Evolutionary conservation across 495 filamentous ascomycete species (phyloP).

Genomic region (Endocarpon pusillum): DNA sequence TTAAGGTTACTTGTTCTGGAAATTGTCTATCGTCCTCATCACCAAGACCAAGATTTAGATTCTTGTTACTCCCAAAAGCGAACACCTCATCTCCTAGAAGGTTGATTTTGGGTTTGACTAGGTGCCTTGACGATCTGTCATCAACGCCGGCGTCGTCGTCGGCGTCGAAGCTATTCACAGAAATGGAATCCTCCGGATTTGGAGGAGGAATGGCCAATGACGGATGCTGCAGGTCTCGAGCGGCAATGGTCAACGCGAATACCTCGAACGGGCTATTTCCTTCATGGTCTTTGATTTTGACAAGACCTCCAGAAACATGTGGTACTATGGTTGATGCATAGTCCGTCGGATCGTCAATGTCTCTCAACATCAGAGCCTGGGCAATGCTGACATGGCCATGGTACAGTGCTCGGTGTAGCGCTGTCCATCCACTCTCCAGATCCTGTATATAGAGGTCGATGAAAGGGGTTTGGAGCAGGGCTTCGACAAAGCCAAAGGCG

Average conservation of each 20-base stretch:
- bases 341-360: conserved; percentile 45
- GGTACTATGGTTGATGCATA: conserved; percentile 25
- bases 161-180: conserved; percentile 20
- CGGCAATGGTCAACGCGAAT: conserved; percentile 65
- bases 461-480: conserved; percentile 63
- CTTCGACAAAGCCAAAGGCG: conserved; percentile 52
- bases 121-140: conserved; percentile 8
- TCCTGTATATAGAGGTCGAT: conserved; percentile 78
- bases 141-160: conserved; percentile 23
- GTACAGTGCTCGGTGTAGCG: conserved; percentile 82
- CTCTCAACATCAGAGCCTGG: conserved; percentile 57
- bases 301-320: conserved; percentile 41
- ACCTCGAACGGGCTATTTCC: conserved; percentile 90
- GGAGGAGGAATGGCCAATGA: neutral
- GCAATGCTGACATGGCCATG: conserved; percentile 83
- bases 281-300: conserved; percentile 90
- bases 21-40: conserved; percentile 88
- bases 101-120: conserved; percentile 18
- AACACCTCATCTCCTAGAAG: conserved; percentile 70
- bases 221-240: conserved; percentile 27
- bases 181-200: conserved; percentile 12
- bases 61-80: conserved; percentile 89
- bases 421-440: conserved; percentile 87
- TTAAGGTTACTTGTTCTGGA: conserved; percentile 63
- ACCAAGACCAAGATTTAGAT: conserved; percentile 77